A percentile compares a stretch with the other conserved stretches of the same genome.
These are phyloP conservation scores for Botrytis pseudocinerea DNA, from an alignment of 2,329 filamentous ascomycete genomes.

Conservation along the genomic window DNA sequence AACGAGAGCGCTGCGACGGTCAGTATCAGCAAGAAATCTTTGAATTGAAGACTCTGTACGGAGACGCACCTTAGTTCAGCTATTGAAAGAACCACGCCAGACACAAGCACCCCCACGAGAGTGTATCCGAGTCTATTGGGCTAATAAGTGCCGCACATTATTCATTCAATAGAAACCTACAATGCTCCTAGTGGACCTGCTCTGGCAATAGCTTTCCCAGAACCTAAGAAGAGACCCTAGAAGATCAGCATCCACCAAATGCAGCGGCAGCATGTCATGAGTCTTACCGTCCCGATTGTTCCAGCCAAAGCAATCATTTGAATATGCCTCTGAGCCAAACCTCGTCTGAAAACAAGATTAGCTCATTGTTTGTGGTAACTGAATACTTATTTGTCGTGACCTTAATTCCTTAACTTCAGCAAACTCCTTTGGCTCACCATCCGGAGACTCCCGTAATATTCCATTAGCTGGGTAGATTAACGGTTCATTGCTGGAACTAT, in stretches of 20 bases:
- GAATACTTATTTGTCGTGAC: background rate
- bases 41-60: rapidly evolving
- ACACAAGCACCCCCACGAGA: slow-evolving; percentile 45
- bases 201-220: slow-evolving; percentile 52
- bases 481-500: slow-evolving; percentile 7
- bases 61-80: slow-evolving; percentile 49
- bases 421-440: slow-evolving; percentile 11
- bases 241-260: background rate
- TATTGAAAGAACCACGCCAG: slow-evolving; percentile 51
- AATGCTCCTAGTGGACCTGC: slow-evolving; percentile 54
- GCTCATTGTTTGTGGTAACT: background rate
- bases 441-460: background rate
- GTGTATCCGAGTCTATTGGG: slow-evolving; percentile 18
- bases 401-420: slow-evolving; percentile 21
- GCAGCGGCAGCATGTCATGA: no score
- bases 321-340: slow-evolving; percentile 46
- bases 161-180: slow-evolving; percentile 24
- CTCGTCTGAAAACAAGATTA: slow-evolving; percentile 16
- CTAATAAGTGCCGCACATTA: background rate
- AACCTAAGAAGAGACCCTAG: slow-evolving; percentile 36
- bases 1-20: slow-evolving; percentile 32
- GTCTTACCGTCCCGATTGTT: slow-evolving; percentile 44
- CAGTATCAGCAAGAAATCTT: background rate
- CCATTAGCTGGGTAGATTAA: background rate
- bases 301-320: slow-evolving; percentile 48